Conservation (phyloP, 495 filamentous ascomycete genomes). For the Trichocladium uniseriatum region DNA sequence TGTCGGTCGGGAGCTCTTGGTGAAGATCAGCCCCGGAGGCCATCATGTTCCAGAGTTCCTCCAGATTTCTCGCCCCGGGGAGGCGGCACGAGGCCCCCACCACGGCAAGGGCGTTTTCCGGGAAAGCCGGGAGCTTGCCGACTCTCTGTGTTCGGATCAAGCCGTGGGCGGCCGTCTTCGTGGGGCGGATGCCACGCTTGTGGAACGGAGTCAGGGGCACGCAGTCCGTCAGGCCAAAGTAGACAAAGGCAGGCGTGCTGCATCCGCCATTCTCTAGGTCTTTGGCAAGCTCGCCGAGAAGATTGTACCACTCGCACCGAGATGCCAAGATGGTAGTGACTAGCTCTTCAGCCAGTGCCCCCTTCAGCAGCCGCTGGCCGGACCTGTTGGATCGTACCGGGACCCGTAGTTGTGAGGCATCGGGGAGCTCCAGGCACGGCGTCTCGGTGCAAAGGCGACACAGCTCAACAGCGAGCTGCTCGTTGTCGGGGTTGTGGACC, state of each 20-base stretch:
- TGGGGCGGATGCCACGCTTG: slow-evolving; percentile 15
- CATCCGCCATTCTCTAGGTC: slow-evolving; percentile 15
- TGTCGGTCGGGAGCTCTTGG: slow-evolving; percentile 40
- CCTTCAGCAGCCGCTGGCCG: slow-evolving; percentile 11
- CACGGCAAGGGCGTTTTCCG: slow-evolving; percentile 33
- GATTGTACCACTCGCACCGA: slow-evolving; percentile 28
- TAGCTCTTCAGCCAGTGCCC: slow-evolving; percentile 23
- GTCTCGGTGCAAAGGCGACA: slow-evolving; percentile 13
- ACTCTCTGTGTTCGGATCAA: neutral
- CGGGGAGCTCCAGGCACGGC: slow-evolving; percentile 15
- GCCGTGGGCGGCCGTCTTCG: slow-evolving; percentile 10
- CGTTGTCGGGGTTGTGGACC: slow-evolving; percentile 29
- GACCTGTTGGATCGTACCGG: slow-evolving; percentile 24
- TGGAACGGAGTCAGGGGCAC: slow-evolving; percentile 26
- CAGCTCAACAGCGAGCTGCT: slow-evolving; percentile 16
- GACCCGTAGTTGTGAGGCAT: slow-evolving; percentile 14
- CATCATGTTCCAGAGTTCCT: slow-evolving; percentile 35
- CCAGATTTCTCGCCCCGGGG: slow-evolving; percentile 37
- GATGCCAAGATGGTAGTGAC: slow-evolving; percentile 26
- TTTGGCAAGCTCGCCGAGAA: slow-evolving; percentile 20
- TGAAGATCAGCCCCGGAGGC: neutral
- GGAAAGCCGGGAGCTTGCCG: slow-evolving; percentile 5
- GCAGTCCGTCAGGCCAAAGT: slow-evolving; percentile 27
- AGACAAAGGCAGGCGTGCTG: slow-evolving; percentile 17
- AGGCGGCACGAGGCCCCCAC: slow-evolving; percentile 46